Evolutionary conservation across 140 eudicot genomes (phyloP).

Genomic region (Cichorium intybus): DNA sequence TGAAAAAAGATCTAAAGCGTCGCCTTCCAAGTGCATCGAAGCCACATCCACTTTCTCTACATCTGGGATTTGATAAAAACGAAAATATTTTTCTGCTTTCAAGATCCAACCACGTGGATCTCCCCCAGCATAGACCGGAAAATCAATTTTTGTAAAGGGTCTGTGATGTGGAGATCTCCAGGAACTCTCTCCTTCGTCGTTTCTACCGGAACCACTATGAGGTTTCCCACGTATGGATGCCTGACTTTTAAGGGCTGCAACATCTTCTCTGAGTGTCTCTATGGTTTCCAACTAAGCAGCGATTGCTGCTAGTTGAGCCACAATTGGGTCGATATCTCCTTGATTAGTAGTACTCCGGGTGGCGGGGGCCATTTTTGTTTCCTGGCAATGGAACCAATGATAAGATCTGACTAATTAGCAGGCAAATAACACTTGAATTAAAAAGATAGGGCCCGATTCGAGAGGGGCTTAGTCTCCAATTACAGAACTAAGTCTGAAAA

Average conservation of each 20-base stretch:
- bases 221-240: too few species aligned
- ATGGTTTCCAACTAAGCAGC: neutral
- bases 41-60: constrained; percentile 6
- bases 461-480: too few species aligned
- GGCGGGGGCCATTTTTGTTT: neutral
- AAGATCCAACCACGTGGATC: neutral
- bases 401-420: too few species aligned
- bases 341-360: neutral
- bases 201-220: neutral
- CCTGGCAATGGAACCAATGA: too few species aligned
- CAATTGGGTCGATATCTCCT: neutral
- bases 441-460: too few species aligned
- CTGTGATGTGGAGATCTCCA: neutral
- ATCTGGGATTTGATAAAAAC: constrained; percentile 9
- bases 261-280: neutral
- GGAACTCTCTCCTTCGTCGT: neutral
- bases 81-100: neutral
- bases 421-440: too few species aligned
- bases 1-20: neutral
- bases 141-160: neutral
- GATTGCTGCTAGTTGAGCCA: neutral
- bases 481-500: too few species aligned
- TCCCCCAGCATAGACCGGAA: neutral
- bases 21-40: constrained; percentile 10
- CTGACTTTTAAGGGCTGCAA: neutral